Base-by-base conservation (phyloP, 2,329 filamentous ascomycete genomes). In the Aspergillus sp. region DNA sequence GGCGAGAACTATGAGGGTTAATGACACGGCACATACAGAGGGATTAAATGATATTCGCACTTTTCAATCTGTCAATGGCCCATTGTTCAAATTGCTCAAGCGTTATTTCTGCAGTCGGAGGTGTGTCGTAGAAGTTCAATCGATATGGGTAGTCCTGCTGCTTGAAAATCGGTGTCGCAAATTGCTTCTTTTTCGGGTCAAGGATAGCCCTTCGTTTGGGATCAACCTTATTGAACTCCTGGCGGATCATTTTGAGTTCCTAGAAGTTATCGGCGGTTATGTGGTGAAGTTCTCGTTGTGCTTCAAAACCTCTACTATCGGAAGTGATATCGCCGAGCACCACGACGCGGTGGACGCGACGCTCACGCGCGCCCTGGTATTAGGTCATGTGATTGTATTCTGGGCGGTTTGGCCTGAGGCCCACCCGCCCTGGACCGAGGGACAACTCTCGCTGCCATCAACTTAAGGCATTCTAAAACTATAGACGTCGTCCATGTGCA, bases 11-110 rank as follows among this genome's bases (percentile, higher is more conserved):
- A 45, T 49, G 33, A 43, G 60, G 46, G 23, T 45, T 39, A 50
- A 31, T 60, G 6, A 48, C n/a, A 33, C 21, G 41, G 15, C 47
- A 31, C 12, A 53, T 5, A 27, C 15, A 41, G 8, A 6, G 12
- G 14, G 33, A 4, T 31, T 3, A 6, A 12, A 21, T 12, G 5
- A 2, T 15, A 15, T 8, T 53, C 79, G 55, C 79, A 91, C 91
- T 85, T 77, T 91, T 88, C 64, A 99, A 76, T 57, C 95, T 84
- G 69, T 96, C 90, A 69, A 99, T 98, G 11, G 93, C 95, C 95
- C 95, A 99, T 83, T 96, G 92, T 73, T 99, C 95, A 69, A 99
- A 99, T 72, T 99, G 88, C 72, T 99, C 95, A 43, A 99, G 86
- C 0, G 91, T 96, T 66, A 99, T 95, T 71, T 99, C 95, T 48